Percentiles rank a stretch among this genome's conserved stretches.
Conservation (phyloP, 2,329 filamentous ascomycete species). For the Alternaria sp. region DNA sequence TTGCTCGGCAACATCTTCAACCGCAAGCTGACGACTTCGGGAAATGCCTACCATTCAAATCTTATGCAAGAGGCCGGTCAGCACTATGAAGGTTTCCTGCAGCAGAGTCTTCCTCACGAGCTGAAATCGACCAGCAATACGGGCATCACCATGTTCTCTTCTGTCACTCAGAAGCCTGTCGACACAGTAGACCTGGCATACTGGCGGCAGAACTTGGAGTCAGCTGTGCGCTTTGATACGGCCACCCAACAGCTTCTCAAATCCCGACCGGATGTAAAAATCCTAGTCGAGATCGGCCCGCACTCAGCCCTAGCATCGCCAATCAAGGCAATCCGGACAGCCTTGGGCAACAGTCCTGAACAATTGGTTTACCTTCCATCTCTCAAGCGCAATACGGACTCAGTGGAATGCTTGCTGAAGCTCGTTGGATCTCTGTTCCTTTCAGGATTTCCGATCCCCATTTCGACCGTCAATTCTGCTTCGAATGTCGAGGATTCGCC, state of each 20-base stretch:
- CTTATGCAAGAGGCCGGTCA: conserved; percentile 33
- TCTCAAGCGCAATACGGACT: conserved; percentile 16
- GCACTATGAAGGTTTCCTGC: conserved; percentile 15
- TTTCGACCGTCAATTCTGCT: conserved; percentile 28
- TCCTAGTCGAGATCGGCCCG: conserved; percentile 34
- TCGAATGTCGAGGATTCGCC: conserved; percentile 8
- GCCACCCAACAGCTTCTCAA: conserved; percentile 5
- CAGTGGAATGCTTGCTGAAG: conserved; percentile 10
- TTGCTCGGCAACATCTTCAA: conserved; percentile 16
- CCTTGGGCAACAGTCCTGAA: not conserved
- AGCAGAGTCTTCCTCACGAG: no score
- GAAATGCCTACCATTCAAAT: conserved; percentile 41
- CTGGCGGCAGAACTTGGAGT: conserved; percentile 29
- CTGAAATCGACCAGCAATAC: not conserved
- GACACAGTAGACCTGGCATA: not conserved
- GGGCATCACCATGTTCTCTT: not conserved
- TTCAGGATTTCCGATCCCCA: conserved; percentile 13
- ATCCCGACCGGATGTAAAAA: not conserved
- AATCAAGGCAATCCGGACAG: conserved; percentile 47
- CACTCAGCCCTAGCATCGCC: conserved; percentile 55
- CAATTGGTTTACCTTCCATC: not conserved
- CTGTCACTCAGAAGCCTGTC: not conserved
- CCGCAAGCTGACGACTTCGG: conserved; percentile 26
- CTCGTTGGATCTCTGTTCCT: conserved; percentile 22
- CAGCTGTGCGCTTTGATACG: conserved; percentile 27